phyloP scores from a whole-genome alignment of 2,329 filamentous ascomycete genomes.

The Sporothrix schenckii region DNA sequence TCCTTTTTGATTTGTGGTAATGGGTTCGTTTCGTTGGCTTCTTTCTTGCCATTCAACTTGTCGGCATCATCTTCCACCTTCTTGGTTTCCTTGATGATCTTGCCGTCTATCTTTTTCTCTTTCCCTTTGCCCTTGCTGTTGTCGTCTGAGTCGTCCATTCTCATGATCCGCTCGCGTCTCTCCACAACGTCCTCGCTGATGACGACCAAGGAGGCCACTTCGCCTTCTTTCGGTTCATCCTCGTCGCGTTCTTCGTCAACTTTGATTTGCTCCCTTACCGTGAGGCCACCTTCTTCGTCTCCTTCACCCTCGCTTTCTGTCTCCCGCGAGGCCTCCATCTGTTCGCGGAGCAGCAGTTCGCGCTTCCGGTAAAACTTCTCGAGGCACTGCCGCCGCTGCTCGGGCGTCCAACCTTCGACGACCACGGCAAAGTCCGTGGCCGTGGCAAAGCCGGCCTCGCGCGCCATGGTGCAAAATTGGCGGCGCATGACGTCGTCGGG shows the following conservation, averaged over 20 bases:
- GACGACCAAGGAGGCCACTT: slow-evolving; percentile 26
- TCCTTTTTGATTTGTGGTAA: neutral
- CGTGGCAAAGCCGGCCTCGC: slow-evolving; percentile 72
- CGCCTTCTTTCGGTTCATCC: neutral
- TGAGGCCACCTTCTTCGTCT: slow-evolving; percentile 16
- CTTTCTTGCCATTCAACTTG: too few species aligned
- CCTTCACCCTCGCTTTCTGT: slow-evolving; percentile 31
- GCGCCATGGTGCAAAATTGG: slow-evolving; percentile 91
- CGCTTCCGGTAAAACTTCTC: slow-evolving; percentile 77
- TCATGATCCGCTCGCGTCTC: slow-evolving; percentile 19
- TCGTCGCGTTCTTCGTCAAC: neutral
- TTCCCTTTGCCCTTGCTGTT: neutral
- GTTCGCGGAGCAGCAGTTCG: slow-evolving; percentile 52
- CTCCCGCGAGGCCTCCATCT: slow-evolving; percentile 28
- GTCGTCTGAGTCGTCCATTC: neutral
- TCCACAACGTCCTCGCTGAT: slow-evolving; percentile 25
- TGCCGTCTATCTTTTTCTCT: neutral
- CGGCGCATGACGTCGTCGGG: slow-evolving; percentile 72
- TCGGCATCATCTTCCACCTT: neutral
- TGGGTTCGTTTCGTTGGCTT: neutral
- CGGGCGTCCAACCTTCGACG: slow-evolving; percentile 88
- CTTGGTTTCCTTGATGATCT: neutral
- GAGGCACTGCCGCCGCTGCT: slow-evolving; percentile 74
- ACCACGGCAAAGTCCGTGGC: slow-evolving; percentile 84
- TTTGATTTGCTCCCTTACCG: neutral